Evolutionary conservation across 768 basidiomycete species (phyloP).

Genomic region (Podaxis carcinomalis): DNA sequence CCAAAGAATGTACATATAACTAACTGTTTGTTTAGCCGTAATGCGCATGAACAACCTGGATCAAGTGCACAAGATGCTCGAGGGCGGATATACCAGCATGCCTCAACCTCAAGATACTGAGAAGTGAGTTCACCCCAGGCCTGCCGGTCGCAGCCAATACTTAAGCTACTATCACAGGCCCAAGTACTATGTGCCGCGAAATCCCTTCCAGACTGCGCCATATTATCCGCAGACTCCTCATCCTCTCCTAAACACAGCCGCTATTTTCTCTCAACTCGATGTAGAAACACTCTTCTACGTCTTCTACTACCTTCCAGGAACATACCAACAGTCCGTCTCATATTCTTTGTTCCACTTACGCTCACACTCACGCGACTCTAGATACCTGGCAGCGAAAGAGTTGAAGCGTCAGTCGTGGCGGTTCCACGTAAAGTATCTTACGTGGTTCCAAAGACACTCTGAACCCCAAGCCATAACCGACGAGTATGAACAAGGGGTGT

Average conservation of each 20-base stretch:
- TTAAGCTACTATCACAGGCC: conserved; percentile 51
- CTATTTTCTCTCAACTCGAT: conserved; percentile 86
- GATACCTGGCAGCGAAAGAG: conserved; percentile 94
- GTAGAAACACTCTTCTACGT: conserved; percentile 98
- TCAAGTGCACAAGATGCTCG: conserved; percentile 89
- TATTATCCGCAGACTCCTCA: conserved; percentile 94
- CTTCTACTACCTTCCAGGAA: conserved; percentile 96
- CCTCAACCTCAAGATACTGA: conserved; percentile 95
- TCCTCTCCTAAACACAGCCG: conserved; percentile 74
- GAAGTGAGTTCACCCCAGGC: conserved; percentile 51
- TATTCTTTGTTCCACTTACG: not conserved
- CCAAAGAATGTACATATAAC: not conserved
- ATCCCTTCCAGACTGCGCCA: conserved; percentile 84
- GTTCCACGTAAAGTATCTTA: conserved; percentile 98
- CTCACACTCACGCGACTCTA: conserved; percentile 23
- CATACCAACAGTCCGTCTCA: conserved; percentile 87
- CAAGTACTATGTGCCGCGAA: conserved; percentile 93
- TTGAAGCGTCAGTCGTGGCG: conserved; percentile 98
- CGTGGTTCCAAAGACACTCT: conserved; percentile 99
- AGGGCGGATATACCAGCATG: conserved; percentile 83
- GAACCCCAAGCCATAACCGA: conserved; percentile 99
- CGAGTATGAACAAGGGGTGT: conserved; percentile 98
- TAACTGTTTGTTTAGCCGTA: conserved; percentile 40
- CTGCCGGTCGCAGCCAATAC: not conserved
- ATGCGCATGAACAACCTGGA: conserved; percentile 84